phyloP scores from a whole-genome alignment of 2,329 filamentous ascomycete species.

The Fusarium fujikuroi region DNA sequence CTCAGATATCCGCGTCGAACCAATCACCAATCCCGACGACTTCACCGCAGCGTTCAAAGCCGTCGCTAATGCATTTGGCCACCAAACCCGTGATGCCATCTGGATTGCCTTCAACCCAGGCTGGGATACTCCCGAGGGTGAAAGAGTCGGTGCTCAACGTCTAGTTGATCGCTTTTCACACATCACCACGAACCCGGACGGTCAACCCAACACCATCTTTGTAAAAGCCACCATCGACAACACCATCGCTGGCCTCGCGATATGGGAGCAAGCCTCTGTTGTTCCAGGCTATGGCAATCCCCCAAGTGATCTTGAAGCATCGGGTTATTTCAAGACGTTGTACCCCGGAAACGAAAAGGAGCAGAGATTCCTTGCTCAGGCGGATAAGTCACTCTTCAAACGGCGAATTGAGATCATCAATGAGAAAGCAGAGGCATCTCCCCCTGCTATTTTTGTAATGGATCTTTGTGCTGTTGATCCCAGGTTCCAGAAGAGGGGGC shows the following conservation, averaged over 20 bases:
- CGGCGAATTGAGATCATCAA: constrained; percentile 55
- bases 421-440: constrained; percentile 51
- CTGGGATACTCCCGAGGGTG: constrained; percentile 63
- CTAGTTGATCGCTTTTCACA: constrained; percentile 55
- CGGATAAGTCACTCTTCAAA: constrained; percentile 56
- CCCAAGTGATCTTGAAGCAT: constrained; percentile 47
- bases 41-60: constrained; percentile 42
- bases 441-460: constrained; percentile 61
- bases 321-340: constrained; percentile 49
- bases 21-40: constrained; percentile 45
- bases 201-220: constrained; percentile 62
- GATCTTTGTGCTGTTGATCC: constrained; percentile 65
- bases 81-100: constrained; percentile 61
- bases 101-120: constrained; percentile 64
- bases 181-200: constrained; percentile 53
- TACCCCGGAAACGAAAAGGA: constrained; percentile 57
- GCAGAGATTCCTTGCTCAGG: constrained; percentile 59
- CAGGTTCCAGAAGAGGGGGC: constrained; percentile 60
- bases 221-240: constrained; percentile 62
- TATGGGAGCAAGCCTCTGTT: constrained; percentile 64
- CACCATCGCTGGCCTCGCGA: constrained; percentile 61
- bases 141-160: constrained; percentile 48
- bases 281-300: constrained; percentile 60
- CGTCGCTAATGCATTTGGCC: constrained; percentile 56
- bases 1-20: constrained; percentile 40